Evolutionary conservation across 495 filamentous ascomycete species (phyloP), one percentile per base, ranked within the genome.

Genomic region (Hyaloscypha finlandica): DNA sequence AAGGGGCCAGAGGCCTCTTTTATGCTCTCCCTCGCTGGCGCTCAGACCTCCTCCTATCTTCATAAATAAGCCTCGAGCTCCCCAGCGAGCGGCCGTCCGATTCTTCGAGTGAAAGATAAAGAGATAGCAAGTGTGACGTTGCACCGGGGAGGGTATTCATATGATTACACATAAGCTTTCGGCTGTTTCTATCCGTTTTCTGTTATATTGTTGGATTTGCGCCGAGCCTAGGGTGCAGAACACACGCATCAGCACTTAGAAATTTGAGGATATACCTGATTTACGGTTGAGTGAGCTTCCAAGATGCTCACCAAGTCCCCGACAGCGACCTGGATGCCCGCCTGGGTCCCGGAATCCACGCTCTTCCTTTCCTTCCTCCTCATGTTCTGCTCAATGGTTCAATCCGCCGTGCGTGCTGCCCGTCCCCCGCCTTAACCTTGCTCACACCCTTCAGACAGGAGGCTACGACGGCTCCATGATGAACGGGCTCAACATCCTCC

Each of bases 401-500:
- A 83, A 64, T 83, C 81, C 6, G 71, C 77, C 5, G 79, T 81
- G 67, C 65, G 74, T 66, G 8, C 8, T 16, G 35, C 8, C 29
- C 20, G 4, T 45, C 8, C 20, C 8, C 63, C 62, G 63, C 29
- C 42, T 59, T 45, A n/a, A 31, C 6, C 42, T 32, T 61, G 25
- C 51, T 63, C 9, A 64, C 59, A 29, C 14, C n/a, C 77, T 51
- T 55, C 77, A 31, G 82, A 86, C 69, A 63, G 64, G 19, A 69
- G 83, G 81, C 6, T 85, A 83, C 69, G 83, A 85, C 64, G 79
- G 80, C 29, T 83, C 81, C 5, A 81, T 83, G 78, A 45, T 83
- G 63, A 85, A 85, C 62, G 82, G 82, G 2, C 76, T 86, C 35
- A 84, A 85, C 56, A 84, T 85, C 60, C 69, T 86, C 2, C 79